Base-by-base conservation (phyloP, 352 stramenopile species). In the Pythium coloratum region DNA sequence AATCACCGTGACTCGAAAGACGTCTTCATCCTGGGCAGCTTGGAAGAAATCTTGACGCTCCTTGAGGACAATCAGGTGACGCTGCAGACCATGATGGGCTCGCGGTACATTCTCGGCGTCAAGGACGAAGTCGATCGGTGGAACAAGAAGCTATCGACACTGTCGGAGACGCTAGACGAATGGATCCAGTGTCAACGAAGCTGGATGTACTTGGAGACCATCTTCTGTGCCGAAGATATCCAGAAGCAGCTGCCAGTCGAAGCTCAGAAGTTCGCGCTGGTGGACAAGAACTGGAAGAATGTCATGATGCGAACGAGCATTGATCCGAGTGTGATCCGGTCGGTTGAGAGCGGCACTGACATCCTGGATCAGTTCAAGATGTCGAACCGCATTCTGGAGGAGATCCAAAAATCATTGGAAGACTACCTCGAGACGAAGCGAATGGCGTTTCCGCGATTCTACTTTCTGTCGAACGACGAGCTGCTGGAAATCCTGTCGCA, bases 391-490 rank as follows among this genome's bases (percentile, higher is more conserved):
- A 73, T 96, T 13, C 75, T 97, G 2, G 91, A 97, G 70, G 89
- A 95, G 66, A 97, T 97, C 34, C 90, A 97, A 66, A 97, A 97
- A 46, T 95, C 85, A 12, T 71, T 97, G 1, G 91, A 97, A 71
- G 88, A 97, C 61, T 97, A 97, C 58, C 71, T 97, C 0, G 91
- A 97, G 74, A 97, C 89, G 10, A 97, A 97, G 71, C 81, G 91
- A 7, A 96, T 97, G 86, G 87, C 84, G 8, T 97, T 97, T 49
- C 91, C 91, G 12, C 87, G 90, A 9, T 97, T 97, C 49, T 97
- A 97, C 67, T 97, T 97, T 64, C 55, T 97, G 0, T 97, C 91
- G 0, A 97, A 97, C 66, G 91, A 97, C 49, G 91, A 97, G 58
- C 65, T 97, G 36, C 70, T 97, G 3, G 91, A 97, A 55, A 97